phyloP scores from a whole-genome alignment of 192 early-diverging fungal species.

The Coemansia sp. region DNA sequence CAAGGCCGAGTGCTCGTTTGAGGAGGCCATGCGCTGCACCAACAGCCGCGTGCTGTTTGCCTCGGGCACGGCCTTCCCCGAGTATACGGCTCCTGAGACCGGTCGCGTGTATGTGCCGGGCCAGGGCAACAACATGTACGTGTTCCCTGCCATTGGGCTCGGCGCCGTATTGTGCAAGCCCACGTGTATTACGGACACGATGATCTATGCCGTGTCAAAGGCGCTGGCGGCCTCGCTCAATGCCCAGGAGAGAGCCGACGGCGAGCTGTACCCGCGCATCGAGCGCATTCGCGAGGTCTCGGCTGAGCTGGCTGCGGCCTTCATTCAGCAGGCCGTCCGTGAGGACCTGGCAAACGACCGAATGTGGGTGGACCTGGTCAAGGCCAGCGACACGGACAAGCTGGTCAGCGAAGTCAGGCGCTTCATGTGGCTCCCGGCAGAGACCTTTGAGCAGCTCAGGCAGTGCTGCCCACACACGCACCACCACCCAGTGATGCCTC shows the following conservation, averaged over 20 bases:
- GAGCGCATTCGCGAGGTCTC: slow-evolving; percentile 81
- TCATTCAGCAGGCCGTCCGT: slow-evolving; percentile 63
- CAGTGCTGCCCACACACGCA: slow-evolving; percentile 20
- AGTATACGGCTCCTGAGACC: slow-evolving; percentile 60
- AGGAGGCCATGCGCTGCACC: slow-evolving; percentile 82
- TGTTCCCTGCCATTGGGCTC: slow-evolving; percentile 94
- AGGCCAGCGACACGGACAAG: slow-evolving; percentile 4
- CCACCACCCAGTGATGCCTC: slow-evolving; percentile 18
- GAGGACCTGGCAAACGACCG: slow-evolving; percentile 49
- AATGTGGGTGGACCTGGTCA: slow-evolving; percentile 25
- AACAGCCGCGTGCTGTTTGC: slow-evolving; percentile 91
- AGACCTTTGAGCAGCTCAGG: slow-evolving; percentile 39
- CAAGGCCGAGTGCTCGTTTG: slow-evolving; percentile 93
- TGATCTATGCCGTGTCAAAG: slow-evolving; percentile 78
- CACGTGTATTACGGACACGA: slow-evolving; percentile 67
- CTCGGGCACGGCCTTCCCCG: slow-evolving; percentile 87
- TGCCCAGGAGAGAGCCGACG: slow-evolving; percentile 60
- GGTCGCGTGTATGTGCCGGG: slow-evolving; percentile 58
- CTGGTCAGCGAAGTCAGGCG: slow-evolving; percentile 34
- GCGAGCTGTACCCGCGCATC: slow-evolving; percentile 81
- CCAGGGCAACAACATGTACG: slow-evolving; percentile 95
- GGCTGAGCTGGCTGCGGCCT: slow-evolving; percentile 72
- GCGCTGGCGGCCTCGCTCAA: slow-evolving; percentile 74
- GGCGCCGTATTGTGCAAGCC: slow-evolving; percentile 79
- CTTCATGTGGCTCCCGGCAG: slow-evolving; percentile 45